phyloP scores from a whole-genome alignment of 805 yeast genomes.

The Metschnikowia baotianmanensis region DNA sequence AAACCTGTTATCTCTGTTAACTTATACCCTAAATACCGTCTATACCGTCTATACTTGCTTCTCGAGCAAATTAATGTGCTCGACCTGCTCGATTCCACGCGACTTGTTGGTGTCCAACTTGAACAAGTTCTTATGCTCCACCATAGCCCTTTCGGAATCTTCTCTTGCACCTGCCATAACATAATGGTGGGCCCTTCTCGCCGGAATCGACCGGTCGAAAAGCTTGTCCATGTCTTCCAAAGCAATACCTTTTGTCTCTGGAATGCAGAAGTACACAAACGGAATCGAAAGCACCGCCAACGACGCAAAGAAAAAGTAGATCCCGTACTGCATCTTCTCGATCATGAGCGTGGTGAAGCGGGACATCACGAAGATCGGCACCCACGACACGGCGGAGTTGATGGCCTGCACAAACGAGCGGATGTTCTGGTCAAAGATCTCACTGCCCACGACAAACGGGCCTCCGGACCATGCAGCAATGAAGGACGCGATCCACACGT shows the following conservation, averaged over 20 bases:
- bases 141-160: conserved; percentile 17
- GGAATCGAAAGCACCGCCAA: conserved; percentile 35
- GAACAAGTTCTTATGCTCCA: conserved; percentile 17
- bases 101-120: conserved; percentile 23
- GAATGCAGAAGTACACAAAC: conserved; percentile 36
- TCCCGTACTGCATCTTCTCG: conserved; percentile 33
- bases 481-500: conserved; percentile 41
- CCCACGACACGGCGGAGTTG: conserved; percentile 41
- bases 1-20: background rate
- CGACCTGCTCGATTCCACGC: conserved; percentile 21
- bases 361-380: conserved; percentile 38
- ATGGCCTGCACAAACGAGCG: conserved; percentile 40
- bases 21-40: background rate
- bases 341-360: conserved; percentile 36
- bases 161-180: conserved; percentile 20
- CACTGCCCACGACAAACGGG: conserved; percentile 40
- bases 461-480: conserved; percentile 42
- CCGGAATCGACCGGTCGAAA: conserved; percentile 23
- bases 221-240: conserved; percentile 31
- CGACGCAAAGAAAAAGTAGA: conserved; percentile 37
- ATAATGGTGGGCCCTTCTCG: conserved; percentile 22
- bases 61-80: conserved; percentile 8
- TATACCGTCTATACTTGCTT: background rate
- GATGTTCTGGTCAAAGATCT: conserved; percentile 40
- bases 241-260: conserved; percentile 40